Percentiles rank a stretch among this genome's conserved stretches.
These are phyloP conservation scores for Trichoderma sp. DNA, from an alignment of 2,329 filamentous ascomycete species.

Conservation along the genomic window DNA sequence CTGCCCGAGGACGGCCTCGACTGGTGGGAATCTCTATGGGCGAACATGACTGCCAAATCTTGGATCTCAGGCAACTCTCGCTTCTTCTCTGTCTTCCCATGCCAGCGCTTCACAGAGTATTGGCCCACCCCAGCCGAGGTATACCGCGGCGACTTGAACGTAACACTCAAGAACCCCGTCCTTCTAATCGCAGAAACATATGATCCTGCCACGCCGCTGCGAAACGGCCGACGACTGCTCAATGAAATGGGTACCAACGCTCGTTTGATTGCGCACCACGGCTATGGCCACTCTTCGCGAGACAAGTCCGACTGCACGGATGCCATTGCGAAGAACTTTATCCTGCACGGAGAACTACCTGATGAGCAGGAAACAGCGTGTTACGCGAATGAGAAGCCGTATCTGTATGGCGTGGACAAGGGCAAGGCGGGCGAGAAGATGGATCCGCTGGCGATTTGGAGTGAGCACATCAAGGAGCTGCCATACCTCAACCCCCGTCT, in stretches of 20 bases:
- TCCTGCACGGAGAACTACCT: slow-evolving; percentile 45
- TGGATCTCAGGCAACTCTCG: slow-evolving; percentile 52
- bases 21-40: slow-evolving; percentile 51
- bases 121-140: slow-evolving; percentile 51
- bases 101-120: slow-evolving; percentile 46
- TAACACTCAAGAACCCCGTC: slow-evolving; percentile 46
- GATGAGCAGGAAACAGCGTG: slow-evolving; percentile 46
- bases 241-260: slow-evolving; percentile 51
- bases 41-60: slow-evolving; percentile 46
- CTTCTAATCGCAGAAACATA: slow-evolving; percentile 52
- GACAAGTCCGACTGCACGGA: slow-evolving; percentile 50
- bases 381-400: slow-evolving; percentile 51
- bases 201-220: slow-evolving; percentile 52
- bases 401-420: slow-evolving; percentile 39
- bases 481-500: not conserved
- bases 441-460: slow-evolving; percentile 25
- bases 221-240: slow-evolving; percentile 48
- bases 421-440: not conserved
- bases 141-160: slow-evolving; percentile 48
- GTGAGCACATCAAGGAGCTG: slow-evolving; percentile 25
- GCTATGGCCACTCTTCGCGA: slow-evolving; percentile 50
- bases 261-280: slow-evolving; percentile 50
- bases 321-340: slow-evolving; percentile 40
- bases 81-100: slow-evolving; percentile 48
- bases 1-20: slow-evolving; percentile 39